These are phyloP conservation scores for Penicillium capsulatum DNA, from an alignment of 2,329 filamentous ascomycete genomes.

Conservation along the genomic window DNA sequence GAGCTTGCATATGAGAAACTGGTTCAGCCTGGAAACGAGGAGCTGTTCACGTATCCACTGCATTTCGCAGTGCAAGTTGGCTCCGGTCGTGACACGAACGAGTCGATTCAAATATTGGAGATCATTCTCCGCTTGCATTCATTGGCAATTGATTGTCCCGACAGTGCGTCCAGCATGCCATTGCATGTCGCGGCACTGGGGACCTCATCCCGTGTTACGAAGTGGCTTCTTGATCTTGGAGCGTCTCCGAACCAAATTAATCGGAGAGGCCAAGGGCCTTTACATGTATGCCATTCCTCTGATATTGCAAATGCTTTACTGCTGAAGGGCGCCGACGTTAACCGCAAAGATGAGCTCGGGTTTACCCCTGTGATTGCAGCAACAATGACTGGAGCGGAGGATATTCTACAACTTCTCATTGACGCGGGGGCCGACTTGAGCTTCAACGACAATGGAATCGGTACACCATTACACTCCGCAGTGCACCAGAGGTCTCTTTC, in stretches of 20 bases:
- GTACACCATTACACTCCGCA: conserved; percentile 7
- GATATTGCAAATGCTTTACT: conserved; percentile 4
- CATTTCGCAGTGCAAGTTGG: conserved; percentile 11
- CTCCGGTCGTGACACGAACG: conserved; percentile 6
- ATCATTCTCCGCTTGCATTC: conserved; percentile 7
- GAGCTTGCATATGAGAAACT: conserved; percentile 1
- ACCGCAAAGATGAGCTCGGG: conserved; percentile 5
- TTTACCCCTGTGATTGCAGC: conserved; percentile 7
- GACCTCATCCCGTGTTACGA: conserved; percentile 4
- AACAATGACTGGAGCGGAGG: conserved; percentile 1
- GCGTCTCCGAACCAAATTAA: conserved; percentile 2
- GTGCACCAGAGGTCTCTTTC: conserved; percentile 5
- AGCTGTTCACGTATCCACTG: conserved; percentile 9
- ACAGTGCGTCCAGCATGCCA: conserved; percentile 7
- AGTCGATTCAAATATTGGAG: conserved; percentile 8
- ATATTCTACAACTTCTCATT: conserved; percentile 6
- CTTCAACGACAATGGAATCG: conserved; percentile 2
- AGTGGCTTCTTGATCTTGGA: conserved; percentile 2
- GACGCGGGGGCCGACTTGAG: conserved; percentile 5
- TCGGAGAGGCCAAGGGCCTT: conserved; percentile 1
- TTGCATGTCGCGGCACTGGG: conserved; percentile 11
- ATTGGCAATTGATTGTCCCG: conserved; percentile 5
- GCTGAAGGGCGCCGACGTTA: conserved; percentile 1
- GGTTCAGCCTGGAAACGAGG: not conserved
- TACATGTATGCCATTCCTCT: conserved; percentile 5